Base-by-base conservation (phyloP, 805 yeast genomes). In the Starmerella stigmatis region DNA sequence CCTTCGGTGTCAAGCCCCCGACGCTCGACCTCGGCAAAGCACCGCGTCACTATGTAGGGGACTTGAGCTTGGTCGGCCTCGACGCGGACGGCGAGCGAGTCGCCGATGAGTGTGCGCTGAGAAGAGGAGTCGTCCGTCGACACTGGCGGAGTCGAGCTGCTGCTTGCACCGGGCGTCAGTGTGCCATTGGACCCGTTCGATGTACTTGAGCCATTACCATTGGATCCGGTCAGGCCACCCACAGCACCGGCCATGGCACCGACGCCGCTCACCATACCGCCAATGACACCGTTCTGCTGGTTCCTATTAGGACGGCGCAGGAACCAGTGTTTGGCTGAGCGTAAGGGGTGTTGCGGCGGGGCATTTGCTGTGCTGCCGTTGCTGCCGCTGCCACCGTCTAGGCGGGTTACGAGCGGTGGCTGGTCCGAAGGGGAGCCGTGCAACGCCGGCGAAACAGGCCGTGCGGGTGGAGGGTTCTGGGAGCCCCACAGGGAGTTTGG, bases 1-100 rank as follows among this genome's bases (percentile, higher is more conserved):
- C 98, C 98, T 63, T 88, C 97, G 50, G 71, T 66, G 31, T 72
- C 76, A 53, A 88, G 63, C 4, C 94, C 95, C 47, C 85, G 69
- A 6, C 60, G 59, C 64, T 89, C 96, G 43, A 92, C 86, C 55
- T 81, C 92, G 20, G 69, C 67, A 5, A 86, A 64, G 64, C 96
- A 85, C 46, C 75, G 69, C 11, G 79, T 67, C 10, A 92, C 72
- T 23, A 92, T 73, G 52, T 75, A 63, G 11, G 98, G 98, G 10
- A 85, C 71, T 4, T 35, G 26, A 2, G 47, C 67, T 13, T 72
- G 70, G 58, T 89, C 98, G 53, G 64, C 69, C 13, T 66, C 64
- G 12, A 83, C 72, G 43, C 94, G 69, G 44, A 72, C 69, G 47
- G 78, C 80, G 43, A 89, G 69, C 1, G 86, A 70, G 9, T 77